Evolutionary conservation across 2,329 filamentous ascomycete genomes (phyloP).

Genomic region (Emericellopsis atlantica): DNA sequence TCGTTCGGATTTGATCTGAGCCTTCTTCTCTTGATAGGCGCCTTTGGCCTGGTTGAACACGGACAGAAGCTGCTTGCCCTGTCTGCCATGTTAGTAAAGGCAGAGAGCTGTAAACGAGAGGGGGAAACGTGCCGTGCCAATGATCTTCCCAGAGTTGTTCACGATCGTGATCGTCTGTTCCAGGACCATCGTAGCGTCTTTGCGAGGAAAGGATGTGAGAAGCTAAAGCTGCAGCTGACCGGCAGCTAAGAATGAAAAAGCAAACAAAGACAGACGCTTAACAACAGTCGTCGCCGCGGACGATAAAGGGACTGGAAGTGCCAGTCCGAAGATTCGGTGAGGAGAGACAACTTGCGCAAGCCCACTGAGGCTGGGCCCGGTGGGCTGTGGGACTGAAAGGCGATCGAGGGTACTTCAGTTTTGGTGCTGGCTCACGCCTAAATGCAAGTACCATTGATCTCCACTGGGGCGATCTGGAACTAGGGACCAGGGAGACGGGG

Average conservation of each 20-base stretch:
- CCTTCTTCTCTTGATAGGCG: conserved; percentile 80
- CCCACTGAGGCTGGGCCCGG: too few species aligned
- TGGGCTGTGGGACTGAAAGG: too few species aligned
- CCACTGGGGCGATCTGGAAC: too few species aligned
- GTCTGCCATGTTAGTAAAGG: conserved; percentile 1
- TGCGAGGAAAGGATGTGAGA: background rate
- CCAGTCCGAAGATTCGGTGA: too few species aligned
- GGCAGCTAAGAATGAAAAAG: background rate
- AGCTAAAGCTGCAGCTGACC: background rate
- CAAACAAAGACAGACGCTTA: too few species aligned
- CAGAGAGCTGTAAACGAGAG: background rate
- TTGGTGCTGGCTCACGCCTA: too few species aligned
- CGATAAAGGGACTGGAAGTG: too few species aligned
- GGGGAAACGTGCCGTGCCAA: conserved; percentile 53
- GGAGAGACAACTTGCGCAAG: too few species aligned
- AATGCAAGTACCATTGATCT: too few species aligned
- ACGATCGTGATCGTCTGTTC: conserved; percentile 67
- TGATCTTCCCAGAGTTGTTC: conserved; percentile 70
- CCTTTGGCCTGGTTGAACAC: conserved; percentile 88
- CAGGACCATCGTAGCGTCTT: conserved; percentile 14
- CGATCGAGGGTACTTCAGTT: too few species aligned
- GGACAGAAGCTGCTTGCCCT: conserved; percentile 83
- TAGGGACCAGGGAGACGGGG: too few species aligned
- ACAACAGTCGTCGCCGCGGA: too few species aligned
- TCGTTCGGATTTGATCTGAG: conserved; percentile 59